These are phyloP conservation scores for Fusarium torreyae DNA, from an alignment of 2,329 filamentous ascomycete species.

Conservation along the genomic window DNA sequence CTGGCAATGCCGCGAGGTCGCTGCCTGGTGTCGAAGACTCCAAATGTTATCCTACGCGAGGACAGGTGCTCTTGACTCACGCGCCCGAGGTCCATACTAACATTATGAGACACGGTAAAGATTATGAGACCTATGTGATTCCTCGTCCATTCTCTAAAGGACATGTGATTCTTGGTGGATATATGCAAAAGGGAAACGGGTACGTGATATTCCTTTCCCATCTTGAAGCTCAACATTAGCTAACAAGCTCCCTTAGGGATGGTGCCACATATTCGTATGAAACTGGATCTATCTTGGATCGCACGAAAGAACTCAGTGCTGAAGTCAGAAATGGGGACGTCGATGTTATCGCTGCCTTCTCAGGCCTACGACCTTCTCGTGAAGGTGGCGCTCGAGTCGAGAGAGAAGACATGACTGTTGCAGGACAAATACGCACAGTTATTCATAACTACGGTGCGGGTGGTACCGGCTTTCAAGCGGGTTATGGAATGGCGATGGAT, in stretches of 20 bases:
- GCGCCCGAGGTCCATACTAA: slow-evolving; percentile 55
- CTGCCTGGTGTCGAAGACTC: slow-evolving; percentile 56
- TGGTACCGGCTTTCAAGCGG: slow-evolving; percentile 62
- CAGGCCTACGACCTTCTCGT: slow-evolving; percentile 56
- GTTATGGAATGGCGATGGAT: slow-evolving; percentile 58
- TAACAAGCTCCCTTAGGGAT: slow-evolving; percentile 43
- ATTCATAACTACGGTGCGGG: slow-evolving; percentile 64
- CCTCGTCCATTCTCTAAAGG: slow-evolving; percentile 56
- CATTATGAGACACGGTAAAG: slow-evolving; percentile 57
- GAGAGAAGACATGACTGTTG: slow-evolving; percentile 53
- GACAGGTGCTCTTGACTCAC: slow-evolving; percentile 56
- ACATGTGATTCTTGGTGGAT: slow-evolving; percentile 56
- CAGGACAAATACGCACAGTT: slow-evolving; percentile 44
- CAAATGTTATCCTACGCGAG: slow-evolving; percentile 59
- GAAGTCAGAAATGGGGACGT: slow-evolving; percentile 47
- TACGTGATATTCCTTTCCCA: slow-evolving; percentile 30
- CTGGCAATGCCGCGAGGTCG: slow-evolving; percentile 54
- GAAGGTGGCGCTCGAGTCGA: slow-evolving; percentile 62
- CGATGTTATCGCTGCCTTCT: slow-evolving; percentile 54
- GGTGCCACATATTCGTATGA: slow-evolving; percentile 56
- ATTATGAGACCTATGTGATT: slow-evolving; percentile 60
- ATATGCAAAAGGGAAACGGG: slow-evolving; percentile 56
- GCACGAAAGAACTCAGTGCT: slow-evolving; percentile 53
- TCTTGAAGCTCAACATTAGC: not conserved
- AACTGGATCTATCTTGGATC: slow-evolving; percentile 56